Conservation (phyloP, 495 filamentous ascomycete genomes). For the Aspergillus funiculosus region DNA sequence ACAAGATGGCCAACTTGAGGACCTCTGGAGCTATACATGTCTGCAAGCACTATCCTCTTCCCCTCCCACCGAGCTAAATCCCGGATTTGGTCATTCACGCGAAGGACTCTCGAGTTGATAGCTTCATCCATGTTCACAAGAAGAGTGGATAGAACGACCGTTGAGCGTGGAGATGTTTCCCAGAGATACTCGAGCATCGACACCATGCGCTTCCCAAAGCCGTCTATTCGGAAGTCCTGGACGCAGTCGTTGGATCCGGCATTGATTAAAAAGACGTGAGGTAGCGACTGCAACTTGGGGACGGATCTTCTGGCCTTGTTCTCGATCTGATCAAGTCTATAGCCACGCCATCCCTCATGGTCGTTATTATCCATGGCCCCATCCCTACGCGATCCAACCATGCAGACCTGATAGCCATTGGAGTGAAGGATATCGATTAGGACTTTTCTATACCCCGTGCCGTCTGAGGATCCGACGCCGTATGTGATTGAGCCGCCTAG, state of each 20-base stretch:
- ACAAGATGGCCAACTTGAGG: neutral
- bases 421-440: neutral
- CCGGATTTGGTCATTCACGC: neutral
- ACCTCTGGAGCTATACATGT: neutral
- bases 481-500: constrained; percentile 1
- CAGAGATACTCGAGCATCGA: neutral
- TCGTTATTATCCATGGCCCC: neutral
- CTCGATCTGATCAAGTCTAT: neutral
- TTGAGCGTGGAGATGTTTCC: neutral
- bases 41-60: neutral
- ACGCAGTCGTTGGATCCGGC: neutral
- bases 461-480: neutral
- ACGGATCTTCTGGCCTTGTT: neutral
- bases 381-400: neutral
- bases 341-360: constrained; percentile 1
- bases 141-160: neutral
- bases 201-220: neutral
- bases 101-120: neutral
- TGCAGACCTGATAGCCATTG: neutral
- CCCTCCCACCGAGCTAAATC: neutral
- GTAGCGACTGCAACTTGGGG: neutral
- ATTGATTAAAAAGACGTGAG: neutral
- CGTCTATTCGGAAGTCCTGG: neutral
- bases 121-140: neutral
- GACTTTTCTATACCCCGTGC: neutral